Evolutionary conservation across 2,329 filamentous ascomycete species (phyloP), one percentile per base, ranked within the genome.

Genomic region (Fonsecaea pugnacius): DNA sequence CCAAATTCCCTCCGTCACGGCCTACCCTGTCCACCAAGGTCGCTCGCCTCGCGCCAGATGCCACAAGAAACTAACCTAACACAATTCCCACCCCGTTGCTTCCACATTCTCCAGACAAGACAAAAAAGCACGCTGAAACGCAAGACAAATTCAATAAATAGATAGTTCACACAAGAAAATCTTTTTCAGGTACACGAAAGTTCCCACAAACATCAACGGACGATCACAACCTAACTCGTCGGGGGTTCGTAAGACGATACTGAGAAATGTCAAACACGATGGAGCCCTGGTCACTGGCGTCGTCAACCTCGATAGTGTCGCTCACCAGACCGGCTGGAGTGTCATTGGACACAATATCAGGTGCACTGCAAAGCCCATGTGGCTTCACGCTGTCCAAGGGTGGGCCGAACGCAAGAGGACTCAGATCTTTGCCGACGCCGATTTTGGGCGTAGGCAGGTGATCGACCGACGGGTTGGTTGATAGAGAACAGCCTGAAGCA

Each of bases 281-380:
- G 46, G 68, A 68, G 12, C 62, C 62, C 43, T 68, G 67, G 24
- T 69, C 67, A 46, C 64, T 67, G 18, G 63, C 48, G 53, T 71
- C 70, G 43, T 71, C 70, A 38, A 70, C 69, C 43, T 71, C 70
- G 32, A 71, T 70, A 35, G 57, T 61, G 40, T 68, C 67, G 48
- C 55, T 53, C 48, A 50, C 35, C 36, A 64, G 21, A 9, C 52
- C 43, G 27, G 38, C 16, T 60, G 32, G 10, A 30, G 12, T 27
- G 58, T 53, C 48, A 40, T 21, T 33, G n/a, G 40, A 27, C 18
- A 56, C 35, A 43, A 62, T 55, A 7, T 27, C 59, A 36, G 63
- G 66, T 5, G 55, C 40, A 48, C 56, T 61, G 32, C 63, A 58
- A 27, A 67, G 61, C 32, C 48, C 60, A n/a, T 54, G 51, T 21